Base-by-base conservation (phyloP, 441 rosid species). In the Corymbia calophylla region DNA sequence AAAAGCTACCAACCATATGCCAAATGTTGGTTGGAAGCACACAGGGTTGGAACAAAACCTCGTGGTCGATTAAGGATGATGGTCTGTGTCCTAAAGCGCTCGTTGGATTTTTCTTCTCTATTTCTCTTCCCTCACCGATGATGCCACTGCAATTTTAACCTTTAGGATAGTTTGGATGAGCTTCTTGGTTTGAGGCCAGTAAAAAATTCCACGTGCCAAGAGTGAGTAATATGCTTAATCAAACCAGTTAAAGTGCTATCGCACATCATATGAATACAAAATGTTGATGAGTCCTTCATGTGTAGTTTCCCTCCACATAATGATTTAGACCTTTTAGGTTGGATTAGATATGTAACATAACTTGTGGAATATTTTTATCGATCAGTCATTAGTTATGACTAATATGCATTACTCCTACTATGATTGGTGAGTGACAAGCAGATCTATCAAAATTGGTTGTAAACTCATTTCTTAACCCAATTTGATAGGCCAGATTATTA, bases 1-100 rank as follows among this genome's bases (percentile, higher is more conserved):
- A 53, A 93, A 92, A 93, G 92, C 89, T 90, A 87, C 93, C 94
- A 92, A 92, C 94, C 94, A 92, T 93, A 90, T 92, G 91, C 88
- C 88, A 90, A 89, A 87, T 92, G 94, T 93, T 94, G 91, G 93
- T 90, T 94, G 94, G 93, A 90, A 91, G 91, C 94, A 93, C 94
- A 90, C 92, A 89, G 81, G 86, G 27, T 21, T 73, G 68, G 66
- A 49, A 88, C 89, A 88, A 35, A 77, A 82, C 89, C 89, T 54
- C 25, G 44, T 88, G 89, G 17, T 39, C n/a, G n/a, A 73, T 73
- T 73, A 73, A 39, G 84, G 51, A 39, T 73, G 84, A 73, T 73
- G 84, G 84, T 39, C 9, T 23, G 51, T 73, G 84, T 73, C 84
- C 84, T 73, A 39, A 73, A 73, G 84, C 29, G 44, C 51, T 12